Conservation (phyloP, 805 yeast species). For the Pichia eremophila region DNA sequence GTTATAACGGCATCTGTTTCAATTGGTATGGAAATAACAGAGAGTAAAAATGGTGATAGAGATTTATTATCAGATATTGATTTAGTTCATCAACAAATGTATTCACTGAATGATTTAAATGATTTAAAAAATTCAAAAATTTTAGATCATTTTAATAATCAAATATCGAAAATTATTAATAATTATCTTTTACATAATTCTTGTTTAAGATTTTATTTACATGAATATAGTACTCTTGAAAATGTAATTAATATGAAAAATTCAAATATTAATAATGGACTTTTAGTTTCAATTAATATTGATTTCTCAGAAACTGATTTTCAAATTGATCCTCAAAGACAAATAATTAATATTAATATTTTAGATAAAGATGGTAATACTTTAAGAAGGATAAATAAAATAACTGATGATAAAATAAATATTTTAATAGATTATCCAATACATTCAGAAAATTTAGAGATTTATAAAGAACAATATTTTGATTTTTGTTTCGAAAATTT, state of each 20-base stretch:
- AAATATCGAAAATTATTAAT: background rate
- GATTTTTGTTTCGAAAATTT: conserved; percentile 26
- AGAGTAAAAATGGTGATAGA: background rate
- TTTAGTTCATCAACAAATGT: conserved; percentile 5
- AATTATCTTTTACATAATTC: conserved; percentile 7
- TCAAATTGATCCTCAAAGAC: conserved; percentile 12
- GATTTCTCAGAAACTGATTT: conserved; percentile 8
- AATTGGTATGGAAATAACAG: conserved; percentile 4
- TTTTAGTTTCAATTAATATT: conserved; percentile 18
- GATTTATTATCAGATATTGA: conserved; percentile 3
- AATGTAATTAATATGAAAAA: background rate
- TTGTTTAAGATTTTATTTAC: conserved; percentile 12
- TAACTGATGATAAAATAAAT: conserved; percentile 11
- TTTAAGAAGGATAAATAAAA: conserved; percentile 18
- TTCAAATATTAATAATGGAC: background rate
- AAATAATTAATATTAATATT: conserved; percentile 21
- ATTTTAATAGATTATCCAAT: conserved; percentile 20
- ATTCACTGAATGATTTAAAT: background rate
- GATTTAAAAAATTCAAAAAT: background rate
- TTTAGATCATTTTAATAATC: background rate
- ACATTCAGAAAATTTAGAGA: conserved; percentile 3
- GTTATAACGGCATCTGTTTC: background rate
- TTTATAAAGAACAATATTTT: conserved; percentile 13
- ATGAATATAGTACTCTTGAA: conserved; percentile 7
- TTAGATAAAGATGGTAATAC: conserved; percentile 21